Evolutionary conservation across 768 basidiomycete species (phyloP).

Genomic region (Pluteus cervinus): DNA sequence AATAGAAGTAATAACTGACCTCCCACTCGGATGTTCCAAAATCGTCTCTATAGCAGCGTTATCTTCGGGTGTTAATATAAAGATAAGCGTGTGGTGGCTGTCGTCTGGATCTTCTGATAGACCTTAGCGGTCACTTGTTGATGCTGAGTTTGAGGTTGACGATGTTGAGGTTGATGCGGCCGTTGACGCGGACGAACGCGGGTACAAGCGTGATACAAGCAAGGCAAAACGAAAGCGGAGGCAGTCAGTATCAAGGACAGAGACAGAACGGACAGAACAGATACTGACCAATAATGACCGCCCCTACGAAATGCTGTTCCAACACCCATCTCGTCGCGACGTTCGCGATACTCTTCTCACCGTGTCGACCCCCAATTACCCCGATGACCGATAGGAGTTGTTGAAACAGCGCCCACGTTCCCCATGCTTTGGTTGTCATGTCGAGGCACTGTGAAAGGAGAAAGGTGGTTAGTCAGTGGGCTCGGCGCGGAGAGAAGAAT

Average conservation of each 20-base stretch:
- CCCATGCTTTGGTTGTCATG: conserved; percentile 77
- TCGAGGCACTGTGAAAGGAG: conserved; percentile 74
- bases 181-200: neutral
- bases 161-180: neutral
- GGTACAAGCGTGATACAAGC: too few species aligned
- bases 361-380: conserved; percentile 61
- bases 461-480: too few species aligned
- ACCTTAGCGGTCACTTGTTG: conserved; percentile 66
- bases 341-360: conserved; percentile 65
- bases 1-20: conserved; percentile 56
- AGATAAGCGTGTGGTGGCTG: conserved; percentile 56
- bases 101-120: conserved; percentile 70
- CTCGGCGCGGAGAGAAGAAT: neutral
- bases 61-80: conserved; percentile 52
- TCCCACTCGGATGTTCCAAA: conserved; percentile 53
- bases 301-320: conserved; percentile 71
- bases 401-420: conserved; percentile 73
- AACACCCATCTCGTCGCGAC: conserved; percentile 80
- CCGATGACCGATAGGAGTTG: conserved; percentile 52
- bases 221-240: too few species aligned
- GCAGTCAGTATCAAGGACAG: neutral
- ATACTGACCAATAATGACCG: conserved; percentile 65
- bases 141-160: neutral
- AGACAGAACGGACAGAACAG: neutral
- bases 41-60: conserved; percentile 58